phyloP scores from a whole-genome alignment of 352 stramenopile species.

The Pythium folliculosum region DNA sequence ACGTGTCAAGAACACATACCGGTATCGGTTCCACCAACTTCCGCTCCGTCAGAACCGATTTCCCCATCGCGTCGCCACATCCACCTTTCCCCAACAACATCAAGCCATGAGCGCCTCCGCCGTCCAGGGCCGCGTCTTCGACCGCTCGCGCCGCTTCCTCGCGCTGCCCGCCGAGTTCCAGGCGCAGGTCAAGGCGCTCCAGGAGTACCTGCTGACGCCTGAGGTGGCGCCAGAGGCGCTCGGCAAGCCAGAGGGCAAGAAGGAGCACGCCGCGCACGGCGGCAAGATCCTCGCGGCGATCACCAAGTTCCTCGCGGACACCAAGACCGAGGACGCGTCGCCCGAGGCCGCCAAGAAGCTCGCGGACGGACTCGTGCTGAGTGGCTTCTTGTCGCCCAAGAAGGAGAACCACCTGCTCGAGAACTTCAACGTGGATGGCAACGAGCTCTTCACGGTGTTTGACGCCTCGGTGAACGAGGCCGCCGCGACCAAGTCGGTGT shows the following conservation, averaged over 20 bases:
- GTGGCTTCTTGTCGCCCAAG: conserved; percentile 21
- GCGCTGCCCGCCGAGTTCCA: conserved; percentile 19
- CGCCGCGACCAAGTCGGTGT: conserved; percentile 22
- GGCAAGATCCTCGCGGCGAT: conserved; percentile 20
- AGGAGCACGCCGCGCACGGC: conserved; percentile 15
- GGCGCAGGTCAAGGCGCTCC: conserved; percentile 15
- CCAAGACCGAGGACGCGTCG: conserved; percentile 22
- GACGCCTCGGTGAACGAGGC: conserved; percentile 13
- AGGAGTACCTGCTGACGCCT: conserved; percentile 16
- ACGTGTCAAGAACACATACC: not conserved
- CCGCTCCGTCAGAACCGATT: conserved; percentile 13
- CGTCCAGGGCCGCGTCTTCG: conserved; percentile 28
- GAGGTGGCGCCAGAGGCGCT: conserved; percentile 12
- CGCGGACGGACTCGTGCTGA: conserved; percentile 28
- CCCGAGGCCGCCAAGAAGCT: conserved; percentile 23
- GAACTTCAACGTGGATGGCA: conserved; percentile 21
- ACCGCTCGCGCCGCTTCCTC: conserved; percentile 22
- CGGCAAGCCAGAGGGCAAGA: conserved; percentile 12
- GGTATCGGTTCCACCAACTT: not conserved
- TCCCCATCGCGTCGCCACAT: conserved; percentile 1
- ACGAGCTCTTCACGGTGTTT: conserved; percentile 21
- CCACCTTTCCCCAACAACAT: not conserved
- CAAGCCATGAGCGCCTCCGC: conserved; percentile 13
- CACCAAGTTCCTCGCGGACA: conserved; percentile 16
- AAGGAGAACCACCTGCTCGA: conserved; percentile 25